These are phyloP conservation scores for Inonotus hispidus DNA, from an alignment of 1,284 basidiomycete species.

Conservation along the genomic window DNA sequence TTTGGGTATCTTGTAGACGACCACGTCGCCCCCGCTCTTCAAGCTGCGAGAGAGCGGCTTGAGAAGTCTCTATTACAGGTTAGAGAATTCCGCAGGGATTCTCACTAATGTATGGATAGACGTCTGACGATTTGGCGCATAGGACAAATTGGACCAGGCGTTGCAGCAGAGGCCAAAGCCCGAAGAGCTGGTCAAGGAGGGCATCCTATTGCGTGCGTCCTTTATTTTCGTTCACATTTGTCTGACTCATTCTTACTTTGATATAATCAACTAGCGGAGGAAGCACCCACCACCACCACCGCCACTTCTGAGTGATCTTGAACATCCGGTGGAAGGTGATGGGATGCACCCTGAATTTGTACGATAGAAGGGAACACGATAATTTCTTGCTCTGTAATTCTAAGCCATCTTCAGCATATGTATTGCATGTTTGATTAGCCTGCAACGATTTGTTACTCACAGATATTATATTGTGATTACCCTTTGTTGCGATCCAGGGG, in stretches of 20 bases:
- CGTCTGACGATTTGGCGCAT: slow-evolving; percentile 7
- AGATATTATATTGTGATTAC: background rate
- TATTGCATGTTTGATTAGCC: background rate
- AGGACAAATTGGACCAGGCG: slow-evolving; percentile 68
- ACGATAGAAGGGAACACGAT: background rate
- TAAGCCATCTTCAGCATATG: background rate
- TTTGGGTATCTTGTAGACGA: slow-evolving; percentile 41
- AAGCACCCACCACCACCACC: slow-evolving; percentile 12
- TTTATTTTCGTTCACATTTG: background rate
- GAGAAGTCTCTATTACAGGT: slow-evolving; percentile 67
- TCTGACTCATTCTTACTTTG: background rate
- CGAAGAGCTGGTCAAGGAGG: slow-evolving; percentile 67
- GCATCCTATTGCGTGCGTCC: slow-evolving; percentile 55
- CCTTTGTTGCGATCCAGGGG: background rate
- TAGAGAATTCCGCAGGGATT: slow-evolving; percentile 22
- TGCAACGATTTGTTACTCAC: background rate
- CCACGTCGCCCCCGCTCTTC: slow-evolving; percentile 63
- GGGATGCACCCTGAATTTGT: background rate
- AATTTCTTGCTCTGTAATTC: background rate
- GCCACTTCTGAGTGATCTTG: background rate
- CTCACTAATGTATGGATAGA: background rate
- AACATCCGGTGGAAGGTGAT: background rate
- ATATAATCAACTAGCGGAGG: slow-evolving; percentile 12
- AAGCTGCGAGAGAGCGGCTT: slow-evolving; percentile 61
- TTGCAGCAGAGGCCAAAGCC: slow-evolving; percentile 60